These are phyloP conservation scores for Taiozyma sp. DNA, from an alignment of 1,139 yeast genomes.

Conservation along the genomic window DNA sequence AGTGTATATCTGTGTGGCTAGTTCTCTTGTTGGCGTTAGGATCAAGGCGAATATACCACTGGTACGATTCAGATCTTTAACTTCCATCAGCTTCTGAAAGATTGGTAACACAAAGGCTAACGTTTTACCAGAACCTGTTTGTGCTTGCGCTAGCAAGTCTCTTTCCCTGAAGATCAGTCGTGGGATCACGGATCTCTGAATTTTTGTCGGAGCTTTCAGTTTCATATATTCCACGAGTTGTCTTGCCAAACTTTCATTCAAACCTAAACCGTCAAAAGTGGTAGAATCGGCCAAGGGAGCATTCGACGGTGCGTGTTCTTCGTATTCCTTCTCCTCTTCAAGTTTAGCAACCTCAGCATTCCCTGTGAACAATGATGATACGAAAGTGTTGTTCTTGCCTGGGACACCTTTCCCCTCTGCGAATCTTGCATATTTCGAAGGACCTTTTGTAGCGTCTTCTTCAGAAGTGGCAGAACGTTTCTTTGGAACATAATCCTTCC, in stretches of 20 bases:
- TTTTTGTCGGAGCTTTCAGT: slow-evolving; percentile 73
- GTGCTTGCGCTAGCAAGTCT: slow-evolving; percentile 87
- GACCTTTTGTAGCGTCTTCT: slow-evolving; percentile 22
- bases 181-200: slow-evolving; percentile 84
- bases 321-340: slow-evolving; percentile 27
- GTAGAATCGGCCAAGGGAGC: slow-evolving; percentile 76
- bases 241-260: slow-evolving; percentile 46
- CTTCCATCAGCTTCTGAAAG: slow-evolving; percentile 61
- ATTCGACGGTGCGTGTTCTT: slow-evolving; percentile 62
- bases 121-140: slow-evolving; percentile 95
- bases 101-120: slow-evolving; percentile 82
- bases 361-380: slow-evolving; percentile 84
- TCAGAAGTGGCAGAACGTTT: slow-evolving; percentile 9
- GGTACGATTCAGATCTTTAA: slow-evolving; percentile 48
- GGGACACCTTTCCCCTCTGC: slow-evolving; percentile 20
- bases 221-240: slow-evolving; percentile 58
- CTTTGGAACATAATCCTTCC: slow-evolving; percentile 1
- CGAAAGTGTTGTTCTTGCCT: slow-evolving; percentile 30
- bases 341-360: slow-evolving; percentile 41
- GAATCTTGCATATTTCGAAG: slow-evolving; percentile 25
- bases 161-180: slow-evolving; percentile 46
- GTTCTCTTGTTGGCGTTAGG: slow-evolving; percentile 89
- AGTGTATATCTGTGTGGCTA: slow-evolving; percentile 86
- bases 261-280: slow-evolving; percentile 67
- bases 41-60: slow-evolving; percentile 87